Base-by-base conservation (phyloP, 306 rosid species). In the Corylus heterophylla region DNA sequence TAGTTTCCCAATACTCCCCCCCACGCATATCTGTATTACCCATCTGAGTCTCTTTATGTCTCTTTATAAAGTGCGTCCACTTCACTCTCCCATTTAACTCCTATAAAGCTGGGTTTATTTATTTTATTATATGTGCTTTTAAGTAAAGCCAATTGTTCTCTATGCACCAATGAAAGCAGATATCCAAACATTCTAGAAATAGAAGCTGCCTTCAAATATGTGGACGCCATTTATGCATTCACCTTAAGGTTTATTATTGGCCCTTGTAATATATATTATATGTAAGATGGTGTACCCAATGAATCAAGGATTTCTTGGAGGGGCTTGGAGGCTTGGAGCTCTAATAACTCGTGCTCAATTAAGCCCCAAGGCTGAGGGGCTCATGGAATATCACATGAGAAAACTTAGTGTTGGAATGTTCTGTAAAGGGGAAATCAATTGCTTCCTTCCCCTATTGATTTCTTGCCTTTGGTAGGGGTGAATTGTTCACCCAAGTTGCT, bases 1-100 rank as follows among this genome's bases (percentile, higher is more conserved):
- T 87, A 87, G 82, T 84, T 92, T 92, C 88, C 90, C 94, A 92
- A 90, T 44, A 58, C 68, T 12, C 68, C 78, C 76, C 74, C 54
- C 56, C 89, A 69, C 84, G 76, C 87, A 81, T 80, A 83, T 83
- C 86, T 76, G 25, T 22, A 71, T 73, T 39, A 50, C 52, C 81
- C 81, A 55, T 82, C 83, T 37, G 88, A 75, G 76, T 83, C 82
- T 74, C 77, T 39, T 45, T 39, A 51, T 67, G 76, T 83, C 82
- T 74, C 77, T 39, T 45, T 39, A 51, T 67, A 31, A 59, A 22
- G 52, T 29, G 70, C 22, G 85, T 91, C 62, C 61, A 66, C 47
- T 67, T 35, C 81, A 76, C 76, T 18, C 88, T 67, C 76, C 52
- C 17, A 35, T 67, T 39, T 12, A 37, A 10, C 39, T 67, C 0